phyloP scores from a whole-genome alignment of 2,329 filamentous ascomycete species.

The Curvularia hawaiiensis region DNA sequence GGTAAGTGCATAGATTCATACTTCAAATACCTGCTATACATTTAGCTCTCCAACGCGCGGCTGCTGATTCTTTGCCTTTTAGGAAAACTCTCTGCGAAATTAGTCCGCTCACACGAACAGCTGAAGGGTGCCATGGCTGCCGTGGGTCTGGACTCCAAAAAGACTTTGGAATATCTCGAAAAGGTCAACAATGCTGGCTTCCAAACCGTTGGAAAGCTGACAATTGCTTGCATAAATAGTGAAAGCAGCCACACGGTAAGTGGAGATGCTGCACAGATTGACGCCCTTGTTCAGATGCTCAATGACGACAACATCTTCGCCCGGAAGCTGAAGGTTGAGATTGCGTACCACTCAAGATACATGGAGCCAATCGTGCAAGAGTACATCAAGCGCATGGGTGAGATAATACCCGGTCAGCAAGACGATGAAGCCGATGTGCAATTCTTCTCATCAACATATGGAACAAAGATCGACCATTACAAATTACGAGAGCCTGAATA shows the following conservation, averaged over 20 bases:
- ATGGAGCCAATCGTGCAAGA: not conserved
- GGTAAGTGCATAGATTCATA: conserved; percentile 7
- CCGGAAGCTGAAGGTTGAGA: not conserved
- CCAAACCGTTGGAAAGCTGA: not conserved
- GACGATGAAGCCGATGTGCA: not conserved
- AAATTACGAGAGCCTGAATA: conserved; percentile 13
- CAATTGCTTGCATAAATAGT: conserved; percentile 15
- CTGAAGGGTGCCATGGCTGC: not conserved
- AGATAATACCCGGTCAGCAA: not conserved
- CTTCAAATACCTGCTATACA: not conserved
- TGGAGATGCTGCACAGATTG: conserved; percentile 36
- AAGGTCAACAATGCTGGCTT: not conserved
- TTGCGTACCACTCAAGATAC: conserved; percentile 1
- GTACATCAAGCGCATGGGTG: not conserved
- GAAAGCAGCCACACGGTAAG: conserved; percentile 46
- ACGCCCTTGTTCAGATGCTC: not conserved
- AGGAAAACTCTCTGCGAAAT: not conserved
- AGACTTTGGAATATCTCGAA: not conserved
- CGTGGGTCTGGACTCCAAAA: not conserved
- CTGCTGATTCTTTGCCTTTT: not conserved
- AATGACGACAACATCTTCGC: not conserved
- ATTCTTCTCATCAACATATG: conserved; percentile 18
- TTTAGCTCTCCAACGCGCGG: not conserved
- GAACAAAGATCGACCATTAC: conserved; percentile 5
- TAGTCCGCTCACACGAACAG: not conserved